A percentile compares a stretch with the other conserved stretches of the same genome.
These are phyloP conservation scores for Candida gigantensis DNA, from an alignment of 1,139 yeast genomes.

Conservation along the genomic window DNA sequence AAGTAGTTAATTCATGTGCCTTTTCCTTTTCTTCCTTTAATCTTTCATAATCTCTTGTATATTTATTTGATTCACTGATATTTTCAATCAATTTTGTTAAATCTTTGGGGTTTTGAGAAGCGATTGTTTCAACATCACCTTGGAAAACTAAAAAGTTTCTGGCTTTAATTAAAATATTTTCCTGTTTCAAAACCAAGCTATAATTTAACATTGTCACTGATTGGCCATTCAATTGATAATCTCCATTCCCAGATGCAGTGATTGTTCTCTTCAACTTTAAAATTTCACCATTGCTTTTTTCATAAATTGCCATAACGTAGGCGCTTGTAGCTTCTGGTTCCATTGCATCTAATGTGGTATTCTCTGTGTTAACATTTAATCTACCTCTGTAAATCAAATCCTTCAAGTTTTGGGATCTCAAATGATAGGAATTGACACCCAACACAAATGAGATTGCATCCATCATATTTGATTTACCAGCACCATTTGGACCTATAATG, in stretches of 20 bases:
- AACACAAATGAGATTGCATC: constrained; percentile 95
- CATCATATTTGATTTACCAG: constrained; percentile 98
- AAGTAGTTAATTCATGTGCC: constrained; percentile 65
- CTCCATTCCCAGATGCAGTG: constrained; percentile 58
- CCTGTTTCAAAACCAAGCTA: constrained; percentile 64
- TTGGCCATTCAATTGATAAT: constrained; percentile 66
- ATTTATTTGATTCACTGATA: constrained; percentile 79
- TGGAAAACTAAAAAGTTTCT: constrained; percentile 92
- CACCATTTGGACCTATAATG: constrained; percentile 96
- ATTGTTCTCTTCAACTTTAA: constrained; percentile 58
- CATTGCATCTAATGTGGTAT: constrained; percentile 19
- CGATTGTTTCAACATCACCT: constrained; percentile 95
- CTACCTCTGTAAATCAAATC: constrained; percentile 85
- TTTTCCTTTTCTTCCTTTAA: constrained; percentile 66
- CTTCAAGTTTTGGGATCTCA: constrained; percentile 71
- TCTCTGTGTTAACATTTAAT: constrained; percentile 16
- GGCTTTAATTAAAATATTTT: constrained; percentile 85
- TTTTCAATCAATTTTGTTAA: constrained; percentile 75
- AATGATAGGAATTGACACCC: constrained; percentile 76
- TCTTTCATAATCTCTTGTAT: constrained; percentile 64
- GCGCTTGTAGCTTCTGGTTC: constrained; percentile 59
- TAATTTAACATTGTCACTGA: constrained; percentile 68
- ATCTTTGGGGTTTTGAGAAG: constrained; percentile 81
- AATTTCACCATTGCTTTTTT: constrained; percentile 57
- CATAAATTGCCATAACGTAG: constrained; percentile 79